Conservation (phyloP, 345 rosid species). For the Ceriops zippeliana region DNA sequence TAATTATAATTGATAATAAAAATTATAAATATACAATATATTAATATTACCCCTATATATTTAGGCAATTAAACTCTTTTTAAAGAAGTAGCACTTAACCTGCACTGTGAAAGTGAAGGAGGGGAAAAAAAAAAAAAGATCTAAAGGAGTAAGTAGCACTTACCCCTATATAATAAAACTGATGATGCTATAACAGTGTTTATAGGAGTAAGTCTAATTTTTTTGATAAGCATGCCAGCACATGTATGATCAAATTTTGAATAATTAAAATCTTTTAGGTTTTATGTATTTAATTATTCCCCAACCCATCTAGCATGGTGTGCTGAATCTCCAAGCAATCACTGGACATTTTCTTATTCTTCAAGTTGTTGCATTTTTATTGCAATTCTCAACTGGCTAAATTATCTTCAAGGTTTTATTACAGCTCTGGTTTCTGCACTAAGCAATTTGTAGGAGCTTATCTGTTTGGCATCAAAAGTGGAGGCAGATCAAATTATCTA, state of each 20-base stretch:
- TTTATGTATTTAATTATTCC: not conserved
- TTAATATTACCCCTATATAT: too few relatives aligned
- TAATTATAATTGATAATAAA: too few relatives aligned
- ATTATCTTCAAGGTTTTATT: not conserved
- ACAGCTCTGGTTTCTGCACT: not conserved
- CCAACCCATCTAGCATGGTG: not conserved
- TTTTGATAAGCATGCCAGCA: conserved; percentile 2
- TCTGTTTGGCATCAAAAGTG: not conserved
- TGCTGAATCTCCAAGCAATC: not conserved
- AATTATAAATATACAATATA: too few relatives aligned
- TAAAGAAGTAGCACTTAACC: too few relatives aligned
- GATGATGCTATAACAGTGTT: conserved; percentile 71
- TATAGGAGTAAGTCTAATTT: conserved; percentile 68
- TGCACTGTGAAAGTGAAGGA: too few relatives aligned
- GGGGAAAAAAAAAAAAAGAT: too few relatives aligned
- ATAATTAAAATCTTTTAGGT: not conserved
- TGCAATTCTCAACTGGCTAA: not conserved
- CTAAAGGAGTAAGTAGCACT: too few relatives aligned
- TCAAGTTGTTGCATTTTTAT: not conserved
- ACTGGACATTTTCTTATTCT: not conserved
- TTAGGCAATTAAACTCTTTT: too few relatives aligned
- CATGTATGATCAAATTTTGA: not conserved
- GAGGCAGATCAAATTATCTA: not conserved
- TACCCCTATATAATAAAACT: conserved; percentile 21
- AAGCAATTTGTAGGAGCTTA: not conserved